Base-by-base conservation (phyloP, 306 rosid species). In the Castanea mollissima region DNA sequence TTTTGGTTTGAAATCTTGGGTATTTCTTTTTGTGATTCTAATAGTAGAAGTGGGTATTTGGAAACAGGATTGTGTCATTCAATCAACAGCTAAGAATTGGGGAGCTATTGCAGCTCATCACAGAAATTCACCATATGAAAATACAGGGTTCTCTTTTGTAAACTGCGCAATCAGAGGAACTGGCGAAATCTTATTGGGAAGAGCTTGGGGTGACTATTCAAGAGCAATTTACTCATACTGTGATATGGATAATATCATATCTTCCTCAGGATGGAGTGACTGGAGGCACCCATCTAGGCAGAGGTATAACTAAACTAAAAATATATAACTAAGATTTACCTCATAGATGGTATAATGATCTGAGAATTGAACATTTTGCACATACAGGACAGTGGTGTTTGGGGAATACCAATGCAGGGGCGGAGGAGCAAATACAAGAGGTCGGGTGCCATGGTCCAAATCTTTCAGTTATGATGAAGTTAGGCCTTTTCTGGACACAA, bases 21-120 rank as follows among this genome's bases (percentile, higher is more conserved):
- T 41, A 76, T 59, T 76, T 31, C 74, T 68, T 72, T 49, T 70
- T n/a, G 16, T 15, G 52, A 60, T 73, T 80, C 54, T 74, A 69
- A 74, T 60, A 44, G 11, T 60, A 74, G 65, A 70, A 29, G 73
- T n/a, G 74, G 73, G 44, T 75, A 18, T n/a, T 10, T 25, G 57
- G 4, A 15, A 72, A 15, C 89, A 94, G 98, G 88, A 86, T 3
- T 94, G 98, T 84, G 79, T 74, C 14, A 87, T 94, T 49, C 75
- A 83, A 0, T 92, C 97, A 34, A 85, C 74, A 44, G 88, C 98
- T 0, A 73, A 80, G 56, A 85, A 19, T 34, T 88, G 32, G 59
- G 99, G 99, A 83, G 97, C 99, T 46, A 93, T 95, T 54, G 97
- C 98, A 41, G 97, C 98, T 19, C 98, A 93, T 74, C 97, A 91